Evolutionary conservation across 176 grass and related monocot genomes (phyloP).

Genomic region (Triticum monococcum): DNA sequence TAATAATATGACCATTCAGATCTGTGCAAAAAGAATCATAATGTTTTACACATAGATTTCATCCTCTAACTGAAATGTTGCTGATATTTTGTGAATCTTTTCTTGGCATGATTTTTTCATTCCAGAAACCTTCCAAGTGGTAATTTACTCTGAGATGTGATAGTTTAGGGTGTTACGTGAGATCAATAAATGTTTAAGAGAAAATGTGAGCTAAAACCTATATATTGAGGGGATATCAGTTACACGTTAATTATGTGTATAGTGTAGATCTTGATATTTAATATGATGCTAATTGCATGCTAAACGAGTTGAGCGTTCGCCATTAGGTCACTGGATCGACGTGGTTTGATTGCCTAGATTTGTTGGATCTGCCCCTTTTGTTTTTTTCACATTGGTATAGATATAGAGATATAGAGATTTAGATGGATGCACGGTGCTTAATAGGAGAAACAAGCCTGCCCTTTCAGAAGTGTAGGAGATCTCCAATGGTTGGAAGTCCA

Average conservation of each 20-base stretch:
- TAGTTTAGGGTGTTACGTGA: background rate
- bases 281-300: too few relatives aligned
- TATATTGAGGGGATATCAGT: background rate
- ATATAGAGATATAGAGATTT: too few relatives aligned
- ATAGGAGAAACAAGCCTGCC: background rate
- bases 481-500: background rate
- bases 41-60: background rate
- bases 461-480: background rate
- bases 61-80: background rate
- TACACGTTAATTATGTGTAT: too few relatives aligned
- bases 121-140: background rate
- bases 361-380: too few relatives aligned
- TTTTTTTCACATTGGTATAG: too few relatives aligned
- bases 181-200: background rate
- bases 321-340: too few relatives aligned
- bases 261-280: too few relatives aligned
- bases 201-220: background rate
- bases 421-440: background rate
- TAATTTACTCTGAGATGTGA: background rate
- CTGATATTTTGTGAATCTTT: background rate
- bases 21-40: background rate
- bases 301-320: too few relatives aligned
- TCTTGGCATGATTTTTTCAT: background rate
- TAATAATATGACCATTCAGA: background rate
- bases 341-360: too few relatives aligned